These are phyloP conservation scores for Tylopilus sp. DNA, from an alignment of 1,284 basidiomycete species.

Conservation along the genomic window DNA sequence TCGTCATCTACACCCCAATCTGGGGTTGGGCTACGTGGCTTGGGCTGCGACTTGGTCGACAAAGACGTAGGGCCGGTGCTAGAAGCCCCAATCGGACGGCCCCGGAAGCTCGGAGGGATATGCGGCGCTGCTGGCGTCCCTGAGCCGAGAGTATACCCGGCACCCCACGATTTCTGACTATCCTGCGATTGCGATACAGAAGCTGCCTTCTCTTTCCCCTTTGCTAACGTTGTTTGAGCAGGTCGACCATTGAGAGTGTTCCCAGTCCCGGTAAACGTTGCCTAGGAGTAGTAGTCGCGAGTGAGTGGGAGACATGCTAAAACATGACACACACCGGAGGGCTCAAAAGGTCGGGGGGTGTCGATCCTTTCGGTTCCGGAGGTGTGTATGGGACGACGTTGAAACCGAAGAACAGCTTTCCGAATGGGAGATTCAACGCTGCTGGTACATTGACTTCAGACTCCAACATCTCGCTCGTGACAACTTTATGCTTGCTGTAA, in stretches of 20 bases:
- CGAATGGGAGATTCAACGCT: constrained; percentile 85
- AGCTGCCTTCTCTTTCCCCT: constrained; percentile 56
- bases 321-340: constrained; percentile 23
- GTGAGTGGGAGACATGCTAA: neutral
- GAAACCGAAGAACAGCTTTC: constrained; percentile 94
- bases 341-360: constrained; percentile 24
- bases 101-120: constrained; percentile 33
- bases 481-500: constrained; percentile 74
- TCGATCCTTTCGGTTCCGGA: constrained; percentile 36
- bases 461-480: constrained; percentile 81
- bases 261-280: constrained; percentile 51
- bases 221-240: constrained; percentile 28
- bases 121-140: constrained; percentile 37
- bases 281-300: constrained; percentile 21
- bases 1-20: constrained; percentile 78
- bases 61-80: constrained; percentile 51
- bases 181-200: constrained; percentile 25
- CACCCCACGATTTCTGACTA: constrained; percentile 46
- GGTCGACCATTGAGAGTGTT: constrained; percentile 50
- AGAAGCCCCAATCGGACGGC: constrained; percentile 46
- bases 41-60: constrained; percentile 32
- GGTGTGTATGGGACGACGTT: constrained; percentile 70
- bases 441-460: constrained; percentile 82
- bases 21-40: constrained; percentile 60
- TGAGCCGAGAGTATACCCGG: constrained; percentile 54